A percentile compares a stretch with the other conserved stretches of the same genome.
Evolutionary conservation across 441 rosid species (phyloP).

Genomic region (Pelargonium fulgidum): DNA sequence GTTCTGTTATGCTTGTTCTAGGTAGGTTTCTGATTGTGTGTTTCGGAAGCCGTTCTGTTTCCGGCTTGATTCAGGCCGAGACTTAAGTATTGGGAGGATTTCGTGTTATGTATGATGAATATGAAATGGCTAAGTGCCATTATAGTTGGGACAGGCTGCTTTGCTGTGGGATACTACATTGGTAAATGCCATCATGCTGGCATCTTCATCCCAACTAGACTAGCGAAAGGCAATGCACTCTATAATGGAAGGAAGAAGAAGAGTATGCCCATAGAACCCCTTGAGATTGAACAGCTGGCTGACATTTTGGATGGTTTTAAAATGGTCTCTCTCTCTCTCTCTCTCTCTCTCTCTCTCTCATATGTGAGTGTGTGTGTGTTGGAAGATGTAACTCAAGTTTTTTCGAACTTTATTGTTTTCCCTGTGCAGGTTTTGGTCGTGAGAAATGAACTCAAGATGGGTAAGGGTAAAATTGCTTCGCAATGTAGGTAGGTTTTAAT

Average conservation of each 20-base stretch:
- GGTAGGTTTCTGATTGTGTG: conserved; percentile 4
- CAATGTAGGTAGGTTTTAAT: conserved; percentile 65
- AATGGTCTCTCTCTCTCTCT: conserved; percentile 46
- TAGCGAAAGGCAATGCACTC: conserved; percentile 21
- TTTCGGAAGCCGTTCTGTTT: background rate
- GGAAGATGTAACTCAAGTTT: conserved; percentile 7
- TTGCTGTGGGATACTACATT: conserved; percentile 73
- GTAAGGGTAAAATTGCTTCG: conserved; percentile 96
- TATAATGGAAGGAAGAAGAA: conserved; percentile 14
- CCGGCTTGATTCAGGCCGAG: conserved; percentile 1
- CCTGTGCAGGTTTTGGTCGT: conserved; percentile 71
- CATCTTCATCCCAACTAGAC: conserved; percentile 31
- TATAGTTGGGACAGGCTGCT: conserved; percentile 70
- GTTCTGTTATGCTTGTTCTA: background rate
- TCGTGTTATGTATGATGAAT: conserved; percentile 40
- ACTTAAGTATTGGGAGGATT: background rate
- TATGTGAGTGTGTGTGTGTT: background rate
- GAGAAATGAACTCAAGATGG: conserved; percentile 95
- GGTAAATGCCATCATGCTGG: conserved; percentile 44
- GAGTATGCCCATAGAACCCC: conserved; percentile 38
- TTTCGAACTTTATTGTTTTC: conserved; percentile 1
- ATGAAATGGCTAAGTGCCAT: conserved; percentile 71
- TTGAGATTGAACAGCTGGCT: conserved; percentile 83
- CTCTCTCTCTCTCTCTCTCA: conserved; percentile 20
- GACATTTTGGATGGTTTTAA: conserved; percentile 79